Evolutionary conservation across 2,329 filamentous ascomycete genomes (phyloP).

Genomic region (Clarireedia monteithiana): DNA sequence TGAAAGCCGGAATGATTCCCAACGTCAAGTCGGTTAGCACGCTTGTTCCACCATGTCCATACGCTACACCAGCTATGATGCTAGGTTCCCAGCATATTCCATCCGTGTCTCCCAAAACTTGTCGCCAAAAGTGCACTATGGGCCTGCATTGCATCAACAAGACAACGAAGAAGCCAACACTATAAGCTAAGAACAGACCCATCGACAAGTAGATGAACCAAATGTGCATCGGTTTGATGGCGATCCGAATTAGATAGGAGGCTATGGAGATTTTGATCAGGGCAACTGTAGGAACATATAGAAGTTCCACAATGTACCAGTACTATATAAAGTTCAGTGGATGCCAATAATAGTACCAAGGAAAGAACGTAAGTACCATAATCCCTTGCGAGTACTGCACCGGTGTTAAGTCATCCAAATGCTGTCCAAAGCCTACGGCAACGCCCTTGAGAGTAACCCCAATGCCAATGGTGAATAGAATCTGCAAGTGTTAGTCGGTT

Average conservation of each 20-base stretch:
- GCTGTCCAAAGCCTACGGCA: slow-evolving; percentile 17
- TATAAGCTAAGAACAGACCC: slow-evolving; percentile 26
- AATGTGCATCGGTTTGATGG: background rate
- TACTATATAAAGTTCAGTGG: slow-evolving; percentile 10
- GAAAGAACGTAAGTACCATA: slow-evolving; percentile 13
- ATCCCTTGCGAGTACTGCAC: slow-evolving; percentile 10
- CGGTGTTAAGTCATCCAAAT: slow-evolving; percentile 8
- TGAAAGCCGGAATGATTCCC: slow-evolving; percentile 33
- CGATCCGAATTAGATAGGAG: slow-evolving; percentile 6
- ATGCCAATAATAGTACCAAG: background rate
- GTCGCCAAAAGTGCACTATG: slow-evolving; percentile 31
- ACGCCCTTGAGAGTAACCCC: slow-evolving; percentile 17
- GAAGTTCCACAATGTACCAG: slow-evolving; percentile 25
- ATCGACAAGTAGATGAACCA: background rate
- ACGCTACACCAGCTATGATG: slow-evolving; percentile 28
- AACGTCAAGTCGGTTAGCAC: slow-evolving; percentile 33
- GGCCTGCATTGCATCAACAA: slow-evolving; percentile 20
- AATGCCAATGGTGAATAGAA: slow-evolving; percentile 14
- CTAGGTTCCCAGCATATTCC: slow-evolving; percentile 27
- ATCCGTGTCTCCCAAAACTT: slow-evolving; percentile 17
- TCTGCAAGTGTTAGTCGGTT: slow-evolving; percentile 8
- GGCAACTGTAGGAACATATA: slow-evolving; percentile 37
- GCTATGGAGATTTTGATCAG: slow-evolving; percentile 13
- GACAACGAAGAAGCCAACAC: slow-evolving; percentile 14
- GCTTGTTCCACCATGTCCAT: slow-evolving; percentile 33